phyloP scores from a whole-genome alignment of 2,329 filamentous ascomycete species.

The Alternaria novae-zelandiae region DNA sequence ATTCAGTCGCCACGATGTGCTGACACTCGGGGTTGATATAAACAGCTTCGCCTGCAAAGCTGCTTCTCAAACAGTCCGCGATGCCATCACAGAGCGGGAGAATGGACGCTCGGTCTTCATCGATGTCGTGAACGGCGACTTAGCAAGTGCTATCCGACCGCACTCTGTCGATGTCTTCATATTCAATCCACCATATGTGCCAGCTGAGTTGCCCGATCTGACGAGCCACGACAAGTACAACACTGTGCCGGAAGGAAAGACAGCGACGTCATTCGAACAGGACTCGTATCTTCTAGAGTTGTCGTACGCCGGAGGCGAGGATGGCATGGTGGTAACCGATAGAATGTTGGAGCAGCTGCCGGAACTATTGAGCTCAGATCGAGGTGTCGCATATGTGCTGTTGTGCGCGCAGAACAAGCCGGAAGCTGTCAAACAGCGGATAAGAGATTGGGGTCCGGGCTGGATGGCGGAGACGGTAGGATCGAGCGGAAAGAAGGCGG shows the following conservation, averaged over 20 bases:
- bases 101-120: conserved; percentile 58
- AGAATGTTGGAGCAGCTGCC: conserved; percentile 75
- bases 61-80: conserved; percentile 70
- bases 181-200: conserved; percentile 98
- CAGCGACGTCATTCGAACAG: conserved; percentile 66
- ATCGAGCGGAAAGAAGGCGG: conserved; percentile 82
- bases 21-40: conserved; percentile 82
- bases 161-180: conserved; percentile 79
- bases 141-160: conserved; percentile 66
- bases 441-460: conserved; percentile 62
- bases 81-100: conserved; percentile 53
- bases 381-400: conserved; percentile 86
- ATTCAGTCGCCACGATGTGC: conserved; percentile 72
- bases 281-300: conserved; percentile 84
- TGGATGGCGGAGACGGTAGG: conserved; percentile 84
- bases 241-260: conserved; percentile 23
- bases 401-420: conserved; percentile 92
- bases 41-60: conserved; percentile 83
- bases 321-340: conserved; percentile 95
- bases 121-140: conserved; percentile 72
- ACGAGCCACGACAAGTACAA: conserved; percentile 48
- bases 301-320: conserved; percentile 84
- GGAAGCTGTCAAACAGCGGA: conserved; percentile 69
- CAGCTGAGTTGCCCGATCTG: conserved; percentile 74
- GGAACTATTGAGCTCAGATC: conserved; percentile 62